Conservation (phyloP, 768 basidiomycete genomes). For the Hydnomerulius pinastri region DNA sequence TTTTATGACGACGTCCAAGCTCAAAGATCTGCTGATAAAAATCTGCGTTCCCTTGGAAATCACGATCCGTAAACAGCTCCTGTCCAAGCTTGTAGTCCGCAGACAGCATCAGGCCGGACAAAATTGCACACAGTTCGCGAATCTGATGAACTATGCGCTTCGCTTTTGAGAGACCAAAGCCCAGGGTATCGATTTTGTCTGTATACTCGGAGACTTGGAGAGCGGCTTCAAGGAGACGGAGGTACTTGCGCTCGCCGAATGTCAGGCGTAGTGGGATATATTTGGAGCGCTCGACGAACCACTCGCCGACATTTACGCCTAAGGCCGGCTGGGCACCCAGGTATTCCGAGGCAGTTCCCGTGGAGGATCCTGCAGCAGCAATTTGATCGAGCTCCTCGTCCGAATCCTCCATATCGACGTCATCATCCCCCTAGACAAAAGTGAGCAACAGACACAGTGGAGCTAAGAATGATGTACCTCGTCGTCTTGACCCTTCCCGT, state of each 20-base stretch:
- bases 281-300: constrained; percentile 82
- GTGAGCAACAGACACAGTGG: constrained; percentile 5
- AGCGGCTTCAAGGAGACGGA: constrained; percentile 83
- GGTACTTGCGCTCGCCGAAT: constrained; percentile 75
- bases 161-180: constrained; percentile 78
- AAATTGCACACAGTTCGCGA: constrained; percentile 83
- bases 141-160: constrained; percentile 88
- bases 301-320: constrained; percentile 71
- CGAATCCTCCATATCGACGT: constrained; percentile 37
- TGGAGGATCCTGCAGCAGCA: constrained; percentile 24
- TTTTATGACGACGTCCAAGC: constrained; percentile 82
- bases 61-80: constrained; percentile 78
- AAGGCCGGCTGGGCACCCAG: constrained; percentile 59
- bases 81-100: constrained; percentile 91
- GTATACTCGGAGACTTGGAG: constrained; percentile 86
- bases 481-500: constrained; percentile 9
- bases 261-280: constrained; percentile 81
- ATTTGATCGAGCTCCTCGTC: constrained; percentile 44
- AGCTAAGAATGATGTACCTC: constrained; percentile 18
- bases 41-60: constrained; percentile 76
- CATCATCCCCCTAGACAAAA: constrained; percentile 27
- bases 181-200: constrained; percentile 84
- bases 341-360: constrained; percentile 29
- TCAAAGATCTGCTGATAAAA: constrained; percentile 84
- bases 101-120: constrained; percentile 79